Evolutionary conservation across 2,329 filamentous ascomycete species (phyloP).

Genomic region (Botryotinia convoluta): DNA sequence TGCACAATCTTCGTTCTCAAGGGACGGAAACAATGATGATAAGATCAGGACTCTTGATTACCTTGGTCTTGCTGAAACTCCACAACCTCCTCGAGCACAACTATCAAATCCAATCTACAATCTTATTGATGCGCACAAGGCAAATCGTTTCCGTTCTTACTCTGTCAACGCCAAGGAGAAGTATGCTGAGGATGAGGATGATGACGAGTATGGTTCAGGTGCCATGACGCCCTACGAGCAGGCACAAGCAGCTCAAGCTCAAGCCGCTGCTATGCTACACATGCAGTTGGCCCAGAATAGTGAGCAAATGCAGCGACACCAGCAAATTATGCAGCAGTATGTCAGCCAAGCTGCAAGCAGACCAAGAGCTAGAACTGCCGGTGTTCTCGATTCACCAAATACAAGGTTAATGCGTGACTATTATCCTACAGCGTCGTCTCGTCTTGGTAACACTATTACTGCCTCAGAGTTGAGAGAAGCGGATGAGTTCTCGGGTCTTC

Average conservation of each 20-base stretch:
- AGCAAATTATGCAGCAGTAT: constrained; percentile 92
- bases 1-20: constrained; percentile 79
- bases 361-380: constrained; percentile 86
- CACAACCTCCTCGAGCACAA: constrained; percentile 73
- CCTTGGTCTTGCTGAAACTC: constrained; percentile 89
- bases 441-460: constrained; percentile 72
- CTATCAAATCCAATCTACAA: constrained; percentile 68
- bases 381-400: constrained; percentile 66
- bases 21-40: constrained; percentile 78
- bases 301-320: constrained; percentile 65
- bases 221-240: constrained; percentile 53
- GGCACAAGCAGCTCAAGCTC: constrained; percentile 45
- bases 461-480: constrained; percentile 76
- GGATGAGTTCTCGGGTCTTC: constrained; percentile 74
- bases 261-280: constrained; percentile 45
- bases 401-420: constrained; percentile 63
- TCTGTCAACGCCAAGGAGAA: constrained; percentile 99
- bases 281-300: constrained; percentile 57
- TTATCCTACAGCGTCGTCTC: constrained; percentile 69
- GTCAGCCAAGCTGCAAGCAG: constrained; percentile 78
- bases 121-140: constrained; percentile 57
- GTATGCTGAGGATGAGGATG: constrained; percentile 85
- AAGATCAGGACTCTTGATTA: constrained; percentile 96
- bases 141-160: constrained; percentile 91
- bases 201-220: constrained; percentile 58